Conservation (phyloP, 140 eudicot species). For the Senecio squalidus region DNA sequence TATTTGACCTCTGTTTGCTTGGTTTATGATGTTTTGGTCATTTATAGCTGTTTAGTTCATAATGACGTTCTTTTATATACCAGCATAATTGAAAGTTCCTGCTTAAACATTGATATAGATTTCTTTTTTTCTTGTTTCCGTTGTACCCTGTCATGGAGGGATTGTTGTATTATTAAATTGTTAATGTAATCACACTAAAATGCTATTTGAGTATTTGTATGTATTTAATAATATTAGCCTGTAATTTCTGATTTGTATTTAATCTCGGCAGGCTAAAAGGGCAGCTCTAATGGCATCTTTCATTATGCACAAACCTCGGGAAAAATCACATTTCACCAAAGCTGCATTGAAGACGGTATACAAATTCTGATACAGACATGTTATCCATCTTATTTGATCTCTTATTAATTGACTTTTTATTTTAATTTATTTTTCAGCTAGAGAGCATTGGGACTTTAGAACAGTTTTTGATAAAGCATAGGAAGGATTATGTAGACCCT, state of each 20-base stretch:
- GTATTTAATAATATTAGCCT: neutral
- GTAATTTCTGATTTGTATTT: slow-evolving; percentile 20
- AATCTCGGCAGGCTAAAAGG: slow-evolving; percentile 62
- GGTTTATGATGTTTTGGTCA: slow-evolving; percentile 6
- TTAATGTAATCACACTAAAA: neutral
- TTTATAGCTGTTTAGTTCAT: neutral
- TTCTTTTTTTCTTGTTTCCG: neutral
- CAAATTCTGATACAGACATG: neutral
- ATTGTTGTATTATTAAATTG: neutral
- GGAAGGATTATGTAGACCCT: slow-evolving; percentile 82
- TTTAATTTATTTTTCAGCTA: slow-evolving; percentile 39
- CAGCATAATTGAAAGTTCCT: neutral
- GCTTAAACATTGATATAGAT: neutral
- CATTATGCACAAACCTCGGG: slow-evolving; percentile 72
- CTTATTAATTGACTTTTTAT: neutral
- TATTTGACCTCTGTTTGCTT: neutral
- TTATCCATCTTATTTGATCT: neutral
- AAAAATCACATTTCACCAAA: slow-evolving; percentile 66
- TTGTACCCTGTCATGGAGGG: neutral
- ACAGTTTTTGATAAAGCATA: slow-evolving; percentile 77
- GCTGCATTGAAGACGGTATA: slow-evolving; percentile 86
- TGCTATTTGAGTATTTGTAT: neutral
- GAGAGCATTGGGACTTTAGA: slow-evolving; percentile 82
- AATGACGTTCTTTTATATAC: neutral
- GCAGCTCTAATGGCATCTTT: slow-evolving; percentile 90